phyloP scores from a whole-genome alignment of 345 rosid species.

The Euphorbia tirucalli region DNA sequence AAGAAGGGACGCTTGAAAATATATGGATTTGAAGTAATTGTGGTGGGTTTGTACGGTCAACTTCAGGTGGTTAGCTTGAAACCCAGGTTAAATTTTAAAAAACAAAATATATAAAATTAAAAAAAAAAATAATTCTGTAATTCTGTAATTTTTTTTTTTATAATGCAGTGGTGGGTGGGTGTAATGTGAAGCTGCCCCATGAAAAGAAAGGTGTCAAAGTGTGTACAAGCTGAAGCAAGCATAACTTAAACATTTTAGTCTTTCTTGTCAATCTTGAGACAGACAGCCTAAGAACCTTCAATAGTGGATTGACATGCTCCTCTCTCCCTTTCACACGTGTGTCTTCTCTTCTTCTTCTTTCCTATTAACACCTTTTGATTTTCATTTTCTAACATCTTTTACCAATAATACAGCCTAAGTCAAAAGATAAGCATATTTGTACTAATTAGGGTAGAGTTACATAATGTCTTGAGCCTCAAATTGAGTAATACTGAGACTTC shows the following conservation, averaged over 20 bases:
- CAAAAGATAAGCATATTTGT: too few relatives aligned
- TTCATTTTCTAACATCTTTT: too few relatives aligned
- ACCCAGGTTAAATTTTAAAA: conserved; percentile 21
- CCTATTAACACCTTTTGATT: too few relatives aligned
- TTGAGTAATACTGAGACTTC: too few relatives aligned
- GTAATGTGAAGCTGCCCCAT: conserved; percentile 27
- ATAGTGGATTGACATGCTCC: neutral
- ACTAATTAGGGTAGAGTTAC: too few relatives aligned
- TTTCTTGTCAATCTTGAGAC: conserved; percentile 40
- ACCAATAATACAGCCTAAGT: too few relatives aligned
- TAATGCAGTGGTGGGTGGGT: too few relatives aligned
- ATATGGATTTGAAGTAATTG: conserved; percentile 10
- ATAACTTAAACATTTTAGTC: conserved; percentile 28
- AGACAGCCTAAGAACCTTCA: conserved; percentile 37
- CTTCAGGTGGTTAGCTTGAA: conserved; percentile 47
- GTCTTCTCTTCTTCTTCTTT: neutral
- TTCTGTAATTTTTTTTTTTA: too few relatives aligned
- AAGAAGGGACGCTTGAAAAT: conserved; percentile 14
- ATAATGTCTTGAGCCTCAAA: too few relatives aligned
- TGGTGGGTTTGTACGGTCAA: conserved; percentile 40
- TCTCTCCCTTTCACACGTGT: conserved; percentile 27
- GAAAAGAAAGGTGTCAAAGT: conserved; percentile 31
- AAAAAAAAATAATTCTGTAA: too few relatives aligned
- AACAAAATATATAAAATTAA: too few relatives aligned
- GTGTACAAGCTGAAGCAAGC: conserved; percentile 33